These are phyloP conservation scores for Parmelia sp. DNA, from an alignment of 495 filamentous ascomycete species.

Conservation along the genomic window DNA sequence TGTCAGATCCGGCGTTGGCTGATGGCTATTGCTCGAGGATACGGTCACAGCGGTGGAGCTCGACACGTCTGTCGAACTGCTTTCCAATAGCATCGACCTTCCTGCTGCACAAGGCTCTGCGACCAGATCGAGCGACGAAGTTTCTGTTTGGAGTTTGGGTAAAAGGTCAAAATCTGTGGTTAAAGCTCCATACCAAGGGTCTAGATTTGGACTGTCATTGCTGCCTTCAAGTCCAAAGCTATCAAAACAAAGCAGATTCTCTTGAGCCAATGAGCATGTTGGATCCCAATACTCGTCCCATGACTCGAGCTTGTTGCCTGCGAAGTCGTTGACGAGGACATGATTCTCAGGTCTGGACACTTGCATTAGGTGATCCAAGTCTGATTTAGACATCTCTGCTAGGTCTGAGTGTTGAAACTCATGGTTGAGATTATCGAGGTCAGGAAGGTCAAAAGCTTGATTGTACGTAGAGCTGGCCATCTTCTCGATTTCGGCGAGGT, in stretches of 20 bases:
- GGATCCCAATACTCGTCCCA: background rate
- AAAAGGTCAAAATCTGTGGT: background rate
- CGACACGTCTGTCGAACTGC: background rate
- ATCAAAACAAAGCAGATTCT: background rate
- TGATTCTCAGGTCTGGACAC: background rate
- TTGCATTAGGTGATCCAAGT: background rate
- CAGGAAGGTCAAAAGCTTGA: background rate
- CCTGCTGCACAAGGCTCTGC: background rate
- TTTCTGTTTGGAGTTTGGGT: background rate
- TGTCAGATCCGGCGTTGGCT: conserved; percentile 2
- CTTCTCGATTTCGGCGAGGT: background rate
- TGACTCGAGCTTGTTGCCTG: background rate
- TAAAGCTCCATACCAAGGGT: background rate
- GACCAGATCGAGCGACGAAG: background rate
- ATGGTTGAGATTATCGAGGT: background rate
- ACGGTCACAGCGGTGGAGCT: background rate
- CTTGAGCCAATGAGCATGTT: background rate
- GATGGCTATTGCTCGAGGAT: background rate
- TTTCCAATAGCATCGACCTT: background rate
- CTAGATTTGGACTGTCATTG: background rate
- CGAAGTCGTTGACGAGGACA: background rate
- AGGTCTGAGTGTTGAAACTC: background rate
- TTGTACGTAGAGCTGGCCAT: background rate
- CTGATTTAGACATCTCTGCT: background rate
- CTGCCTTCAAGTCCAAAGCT: background rate